phyloP scores from a whole-genome alignment of 768 basidiomycete genomes.

The Leccinum longicurvipes region DNA sequence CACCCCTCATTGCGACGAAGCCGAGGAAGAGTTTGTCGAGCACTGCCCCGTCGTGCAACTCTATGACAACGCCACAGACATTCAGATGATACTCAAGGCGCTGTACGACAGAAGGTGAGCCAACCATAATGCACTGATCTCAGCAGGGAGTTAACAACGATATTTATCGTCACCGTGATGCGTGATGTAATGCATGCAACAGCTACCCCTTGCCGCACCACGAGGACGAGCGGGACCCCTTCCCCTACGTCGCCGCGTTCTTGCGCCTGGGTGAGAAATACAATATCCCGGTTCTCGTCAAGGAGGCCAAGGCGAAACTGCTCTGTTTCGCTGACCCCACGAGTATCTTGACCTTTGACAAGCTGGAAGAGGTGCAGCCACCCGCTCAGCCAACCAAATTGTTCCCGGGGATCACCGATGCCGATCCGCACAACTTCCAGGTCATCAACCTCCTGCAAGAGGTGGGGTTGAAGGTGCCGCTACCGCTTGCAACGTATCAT shows the following conservation, averaged over 20 bases:
- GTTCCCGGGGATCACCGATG: background rate
- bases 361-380: background rate
- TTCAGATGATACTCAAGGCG: slow-evolving; percentile 14
- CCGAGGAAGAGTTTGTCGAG: slow-evolving; percentile 10
- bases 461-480: background rate
- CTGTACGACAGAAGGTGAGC: slow-evolving; percentile 16
- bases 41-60: slow-evolving; percentile 18
- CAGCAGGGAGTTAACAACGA: background rate
- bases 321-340: background rate
- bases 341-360: background rate
- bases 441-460: slow-evolving; percentile 14
- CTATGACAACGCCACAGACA: slow-evolving; percentile 8
- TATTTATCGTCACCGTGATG: background rate
- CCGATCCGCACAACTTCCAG: slow-evolving; percentile 16
- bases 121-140: background rate
- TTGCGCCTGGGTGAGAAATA: slow-evolving; percentile 21
- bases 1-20: background rate
- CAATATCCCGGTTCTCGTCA: slow-evolving; percentile 1
- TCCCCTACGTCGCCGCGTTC: slow-evolving; percentile 4
- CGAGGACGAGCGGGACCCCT: background rate
- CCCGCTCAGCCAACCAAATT: background rate
- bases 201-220: slow-evolving; percentile 2
- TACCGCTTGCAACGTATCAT: slow-evolving; percentile 9
- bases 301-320: slow-evolving; percentile 9
- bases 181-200: background rate